Percentiles rank a stretch among this genome's conserved stretches.
phyloP scores from a whole-genome alignment of 306 rosid species.

The Glycine latifolia region DNA sequence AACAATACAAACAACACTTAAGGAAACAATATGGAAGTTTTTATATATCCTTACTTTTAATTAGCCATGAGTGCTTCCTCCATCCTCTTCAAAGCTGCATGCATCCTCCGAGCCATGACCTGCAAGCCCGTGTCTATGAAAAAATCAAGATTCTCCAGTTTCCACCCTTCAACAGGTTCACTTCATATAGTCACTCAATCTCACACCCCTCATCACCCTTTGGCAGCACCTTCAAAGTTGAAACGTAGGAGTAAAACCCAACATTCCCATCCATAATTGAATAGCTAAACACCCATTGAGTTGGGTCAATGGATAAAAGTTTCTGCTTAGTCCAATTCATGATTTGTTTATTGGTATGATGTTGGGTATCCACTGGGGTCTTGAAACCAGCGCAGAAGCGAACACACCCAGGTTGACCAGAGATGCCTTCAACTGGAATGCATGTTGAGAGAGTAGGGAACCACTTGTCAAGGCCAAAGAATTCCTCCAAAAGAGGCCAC shows the following conservation, averaged over 20 bases:
- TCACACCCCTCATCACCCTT: slow-evolving; percentile 46
- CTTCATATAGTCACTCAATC: slow-evolving; percentile 65
- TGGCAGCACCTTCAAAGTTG: slow-evolving; percentile 42
- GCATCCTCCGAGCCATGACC: slow-evolving; percentile 62
- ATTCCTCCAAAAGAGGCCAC: slow-evolving; percentile 70
- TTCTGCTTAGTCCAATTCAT: slow-evolving; percentile 70
- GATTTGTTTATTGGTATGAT: neutral
- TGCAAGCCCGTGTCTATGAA: slow-evolving; percentile 54
- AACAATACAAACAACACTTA: no score
- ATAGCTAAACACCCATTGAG: slow-evolving; percentile 36
- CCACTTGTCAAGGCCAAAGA: slow-evolving; percentile 68
- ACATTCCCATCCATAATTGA: slow-evolving; percentile 63
- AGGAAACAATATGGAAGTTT: no score
- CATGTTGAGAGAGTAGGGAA: slow-evolving; percentile 61
- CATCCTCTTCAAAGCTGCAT: slow-evolving; percentile 53
- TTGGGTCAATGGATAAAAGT: slow-evolving; percentile 53
- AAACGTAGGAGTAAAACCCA: slow-evolving; percentile 59
- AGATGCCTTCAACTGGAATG: slow-evolving; percentile 58
- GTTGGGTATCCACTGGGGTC: slow-evolving; percentile 48
- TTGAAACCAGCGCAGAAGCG: slow-evolving; percentile 72
- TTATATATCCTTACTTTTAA: no score
- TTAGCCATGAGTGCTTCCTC: slow-evolving; percentile 30
- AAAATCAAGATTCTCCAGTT: slow-evolving; percentile 48
- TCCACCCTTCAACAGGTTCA: slow-evolving; percentile 71
- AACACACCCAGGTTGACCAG: slow-evolving; percentile 61